Conservation (phyloP, 2,329 filamentous ascomycete species). For the Aspergillus luchuensis region DNA sequence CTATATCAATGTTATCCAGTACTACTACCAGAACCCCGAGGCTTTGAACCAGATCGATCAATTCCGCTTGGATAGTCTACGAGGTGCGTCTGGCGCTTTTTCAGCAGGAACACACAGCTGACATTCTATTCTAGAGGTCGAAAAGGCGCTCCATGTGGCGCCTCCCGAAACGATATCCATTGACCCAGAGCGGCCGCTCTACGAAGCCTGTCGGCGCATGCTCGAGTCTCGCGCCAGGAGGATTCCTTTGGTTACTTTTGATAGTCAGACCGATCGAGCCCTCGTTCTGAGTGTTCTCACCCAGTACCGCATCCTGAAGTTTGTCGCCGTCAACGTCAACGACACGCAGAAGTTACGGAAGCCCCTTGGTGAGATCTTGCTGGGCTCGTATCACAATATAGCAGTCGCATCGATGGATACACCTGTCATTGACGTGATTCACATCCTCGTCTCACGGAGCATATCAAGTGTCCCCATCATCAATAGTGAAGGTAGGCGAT, state of each 20-base stretch:
- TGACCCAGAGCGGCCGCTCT: slow-evolving; percentile 83
- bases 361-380: slow-evolving; percentile 76
- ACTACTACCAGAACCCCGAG: slow-evolving; percentile 96
- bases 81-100: slow-evolving; percentile 61
- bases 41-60: slow-evolving; percentile 88
- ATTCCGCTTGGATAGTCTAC: slow-evolving; percentile 86
- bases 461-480: slow-evolving; percentile 95
- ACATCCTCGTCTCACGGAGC: slow-evolving; percentile 86
- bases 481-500: slow-evolving; percentile 64
- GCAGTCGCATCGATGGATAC: slow-evolving; percentile 85
- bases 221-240: slow-evolving; percentile 87
- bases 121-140: slow-evolving; percentile 69
- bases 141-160: slow-evolving; percentile 86
- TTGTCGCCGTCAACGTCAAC: slow-evolving; percentile 91
- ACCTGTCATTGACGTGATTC: slow-evolving; percentile 90
- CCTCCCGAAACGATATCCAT: slow-evolving; percentile 96
- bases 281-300: slow-evolving; percentile 97
- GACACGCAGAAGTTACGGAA: slow-evolving; percentile 89
- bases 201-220: slow-evolving; percentile 94
- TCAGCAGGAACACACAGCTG: background rate
- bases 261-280: slow-evolving; percentile 88
- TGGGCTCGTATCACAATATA: slow-evolving; percentile 82
- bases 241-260: slow-evolving; percentile 89
- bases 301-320: slow-evolving; percentile 97
- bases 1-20: slow-evolving; percentile 98